Base-by-base conservation (phyloP, 2,329 filamentous ascomycete species). In the Xylariaceae sp. region DNA sequence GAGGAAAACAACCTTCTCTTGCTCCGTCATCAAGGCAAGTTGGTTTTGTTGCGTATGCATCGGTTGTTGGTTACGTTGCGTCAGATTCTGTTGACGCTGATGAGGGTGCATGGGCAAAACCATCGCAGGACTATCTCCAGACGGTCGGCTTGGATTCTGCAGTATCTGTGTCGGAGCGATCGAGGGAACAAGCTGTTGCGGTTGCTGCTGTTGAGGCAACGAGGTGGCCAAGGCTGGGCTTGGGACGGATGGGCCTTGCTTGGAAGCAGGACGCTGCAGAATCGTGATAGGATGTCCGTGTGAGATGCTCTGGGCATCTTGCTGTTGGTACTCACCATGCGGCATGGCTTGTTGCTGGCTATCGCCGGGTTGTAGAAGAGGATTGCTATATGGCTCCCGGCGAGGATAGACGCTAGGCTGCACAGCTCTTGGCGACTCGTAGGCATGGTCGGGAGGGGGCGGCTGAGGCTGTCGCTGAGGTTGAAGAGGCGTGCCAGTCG, bases 1-100 rank as follows among this genome's bases (percentile, higher is more conserved):
- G 46, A 97, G 70, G 64, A 91, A 94, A 2, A 86, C 84, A 2
- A 85, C 82, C 64, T 90, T 90, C 56, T 97, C 90, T 54, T 91
- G 85, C 58, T 95, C 89, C 0, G 88, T 85, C 53, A 97, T 75
- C 46, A 89, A 79, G 62, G 87, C 78, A 54, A 94, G 73, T 62
- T 91, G 87, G 52, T 88, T 80, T 9, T 87, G 83, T 60, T 89
- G 84, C 12, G 85, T 71, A 60, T 69, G 70, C 61, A 61, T 68
- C 45, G 74, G 76, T 9, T 71, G 60, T 47, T 65, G 86, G 71
- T 42, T 41, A 11, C 49, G 85, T 71, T 68, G 83, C 74, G 61
- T 81, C 70, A 69, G 87, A 71, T 67, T 84, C 57, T 79, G 73
- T 68, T 74, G 68, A 65, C 72, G 68, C 44, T 72, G 74, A 5